Evolutionary conservation across 495 filamentous ascomycete species (phyloP), one percentile per base, ranked within the genome.

Genomic region (Terfezia claveryi): DNA sequence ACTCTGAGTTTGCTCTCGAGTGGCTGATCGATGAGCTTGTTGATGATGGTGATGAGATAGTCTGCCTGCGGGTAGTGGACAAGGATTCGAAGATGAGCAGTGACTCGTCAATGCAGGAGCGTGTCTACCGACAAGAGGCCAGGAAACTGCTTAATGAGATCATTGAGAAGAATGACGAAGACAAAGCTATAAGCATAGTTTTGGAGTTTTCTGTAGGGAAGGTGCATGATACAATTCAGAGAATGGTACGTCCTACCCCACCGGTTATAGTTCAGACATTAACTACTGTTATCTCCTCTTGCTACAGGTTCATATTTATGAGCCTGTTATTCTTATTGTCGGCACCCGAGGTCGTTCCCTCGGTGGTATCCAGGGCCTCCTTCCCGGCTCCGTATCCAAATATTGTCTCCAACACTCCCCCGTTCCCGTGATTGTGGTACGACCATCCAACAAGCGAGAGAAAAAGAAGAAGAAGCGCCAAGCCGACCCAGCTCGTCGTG

Each of bases 371-470:
- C 87, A 94, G 68, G 83, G 84, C 50, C 74, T 96, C n/a, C 75
- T 95, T 32, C 83, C 82, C 12, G 91, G 86, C 59, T 94, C 87
- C 0, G 87, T 96, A 55, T 94, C 87, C 32, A 94, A 95, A 63
- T 98, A 93, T 71, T 95, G 91, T 60, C 74, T 95, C 11, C 89
- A 96, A 65, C 85, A 93, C 67, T 94, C 85, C 8, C 91, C 91
- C 1, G 84, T 98, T 17, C 91, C 91, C n/a, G 89, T 95, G 2
- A 86, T 95, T 38, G 92, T 98, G 36, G 91, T 96, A 38, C 79
- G 91, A 2, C 88, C 91, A 51, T 82, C 81, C 27, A 79, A 85
- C 53, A 93, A 95, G 70, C 82, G 91, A 6, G 76, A 81, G 59
- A 94, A 92, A 69, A 93, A 92, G 68, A 94, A 93, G 67, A 75